Base-by-base conservation (phyloP, 805 yeast species). In the Metschnikowia santaceciliae region DNA sequence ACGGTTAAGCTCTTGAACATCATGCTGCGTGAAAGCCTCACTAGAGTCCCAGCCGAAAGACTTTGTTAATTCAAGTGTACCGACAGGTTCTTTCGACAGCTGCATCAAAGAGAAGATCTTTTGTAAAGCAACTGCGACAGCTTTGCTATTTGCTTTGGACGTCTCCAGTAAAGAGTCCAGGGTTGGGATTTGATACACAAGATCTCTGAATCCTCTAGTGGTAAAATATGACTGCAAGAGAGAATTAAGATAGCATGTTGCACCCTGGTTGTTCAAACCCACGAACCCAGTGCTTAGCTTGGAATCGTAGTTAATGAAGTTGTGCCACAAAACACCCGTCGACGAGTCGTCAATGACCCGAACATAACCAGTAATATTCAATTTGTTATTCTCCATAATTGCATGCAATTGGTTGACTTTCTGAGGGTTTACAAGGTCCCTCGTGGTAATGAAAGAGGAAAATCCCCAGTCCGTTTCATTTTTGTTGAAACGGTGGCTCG, bases 31-130 rank as follows among this genome's bases (percentile, higher is more conserved):
- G 68, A 94, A 94, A 0, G 97, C 96, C 59, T 94, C 99, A 5
- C 86, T 84, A 8, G 88, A 79, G 64, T 90, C 96, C 99, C 99
- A 94, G 7, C 99, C 99, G 75, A 94, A 94, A 0, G 97, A 85
- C 52, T 82, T 81, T 0, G 99, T 94, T 48, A 94, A 75, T 63
- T 89, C 96, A 54, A 81, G 66, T 0, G 99, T 94, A 52, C 88
- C 92, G 4, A 92, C 81, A 0, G 97, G 88, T 19, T 80, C 81
- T 10, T 77, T 71, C 0, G 96, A 85, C 3, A 84, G 83, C 58
- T 86, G 84, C 55, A 94, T 74, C 54, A 81, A 81, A 64, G 90
- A 92, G 61, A 94, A 94, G 23, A 91, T 79, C 54, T 96, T 79
- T 66, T 94, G 99, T 42, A 94, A 72, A 0, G 97, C 92, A 32